These are phyloP conservation scores for Verticillium alfalfae DNA, from an alignment of 2,329 filamentous ascomycete genomes.

Conservation along the genomic window DNA sequence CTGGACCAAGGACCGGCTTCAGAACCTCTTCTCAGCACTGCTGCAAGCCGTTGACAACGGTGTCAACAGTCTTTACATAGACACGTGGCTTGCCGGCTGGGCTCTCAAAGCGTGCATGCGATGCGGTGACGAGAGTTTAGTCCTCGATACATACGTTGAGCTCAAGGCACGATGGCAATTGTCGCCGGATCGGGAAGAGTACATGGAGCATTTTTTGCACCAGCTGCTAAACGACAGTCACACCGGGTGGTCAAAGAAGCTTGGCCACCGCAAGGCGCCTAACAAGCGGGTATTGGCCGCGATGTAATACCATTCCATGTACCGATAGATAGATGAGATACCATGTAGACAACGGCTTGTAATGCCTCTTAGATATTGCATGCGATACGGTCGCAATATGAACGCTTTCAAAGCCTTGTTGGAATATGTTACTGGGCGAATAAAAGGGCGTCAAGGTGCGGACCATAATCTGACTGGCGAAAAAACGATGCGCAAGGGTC, in stretches of 20 bases:
- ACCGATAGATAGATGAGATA: background rate
- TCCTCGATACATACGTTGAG: slow-evolving; percentile 49
- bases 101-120: slow-evolving; percentile 58
- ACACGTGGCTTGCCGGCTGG: slow-evolving; percentile 57
- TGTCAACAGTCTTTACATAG: slow-evolving; percentile 40
- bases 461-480: no score
- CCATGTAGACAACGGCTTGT: background rate
- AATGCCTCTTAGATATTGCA: background rate
- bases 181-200: slow-evolving; percentile 30
- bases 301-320: background rate
- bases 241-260: background rate
- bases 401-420: background rate
- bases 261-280: background rate
- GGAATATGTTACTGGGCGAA: no score
- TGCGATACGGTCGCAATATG: background rate
- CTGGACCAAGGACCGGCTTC: slow-evolving; percentile 69
- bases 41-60: slow-evolving; percentile 46
- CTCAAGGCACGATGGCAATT: slow-evolving; percentile 43
- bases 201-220: slow-evolving; percentile 40
- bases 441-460: no score
- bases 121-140: slow-evolving; percentile 45
- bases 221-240: slow-evolving; percentile 26
- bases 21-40: slow-evolving; percentile 62
- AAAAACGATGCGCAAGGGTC: no score
- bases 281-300: background rate